These are phyloP conservation scores for Solanum pennellii DNA, from an alignment of 257 asterid species.

Conservation along the genomic window DNA sequence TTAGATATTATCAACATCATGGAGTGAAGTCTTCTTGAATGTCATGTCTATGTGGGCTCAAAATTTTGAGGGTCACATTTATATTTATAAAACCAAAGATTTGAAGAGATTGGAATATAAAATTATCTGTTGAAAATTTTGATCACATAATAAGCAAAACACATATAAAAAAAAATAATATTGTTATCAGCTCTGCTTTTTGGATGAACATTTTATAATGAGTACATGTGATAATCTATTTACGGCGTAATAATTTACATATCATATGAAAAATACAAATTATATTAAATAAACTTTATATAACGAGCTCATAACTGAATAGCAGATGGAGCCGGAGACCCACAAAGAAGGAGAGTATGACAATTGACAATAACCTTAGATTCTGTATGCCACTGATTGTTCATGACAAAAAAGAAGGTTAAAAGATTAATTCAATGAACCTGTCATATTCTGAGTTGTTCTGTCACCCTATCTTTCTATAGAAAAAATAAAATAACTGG, in stretches of 20 bases:
- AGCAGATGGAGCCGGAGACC: background rate
- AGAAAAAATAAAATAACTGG: background rate
- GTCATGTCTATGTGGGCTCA: slow-evolving; percentile 7
- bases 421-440: background rate
- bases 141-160: background rate
- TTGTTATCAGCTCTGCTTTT: background rate
- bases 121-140: background rate
- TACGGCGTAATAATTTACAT: fast-evolving
- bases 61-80: background rate
- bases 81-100: background rate
- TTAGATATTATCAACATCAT: slow-evolving; percentile 4
- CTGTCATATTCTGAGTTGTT: background rate
- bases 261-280: too few species aligned
- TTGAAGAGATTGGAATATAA: background rate
- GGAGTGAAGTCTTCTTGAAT: background rate
- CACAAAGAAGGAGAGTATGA: background rate
- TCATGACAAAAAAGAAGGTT: background rate
- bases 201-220: background rate
- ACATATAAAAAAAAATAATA: background rate
- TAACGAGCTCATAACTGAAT: background rate
- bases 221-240: too few species aligned
- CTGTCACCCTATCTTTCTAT: background rate
- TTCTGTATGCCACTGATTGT: background rate
- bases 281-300: fast-evolving
- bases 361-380: background rate